phyloP scores from a whole-genome alignment of 768 basidiomycete genomes.

The Xerocomus potaroensis region DNA sequence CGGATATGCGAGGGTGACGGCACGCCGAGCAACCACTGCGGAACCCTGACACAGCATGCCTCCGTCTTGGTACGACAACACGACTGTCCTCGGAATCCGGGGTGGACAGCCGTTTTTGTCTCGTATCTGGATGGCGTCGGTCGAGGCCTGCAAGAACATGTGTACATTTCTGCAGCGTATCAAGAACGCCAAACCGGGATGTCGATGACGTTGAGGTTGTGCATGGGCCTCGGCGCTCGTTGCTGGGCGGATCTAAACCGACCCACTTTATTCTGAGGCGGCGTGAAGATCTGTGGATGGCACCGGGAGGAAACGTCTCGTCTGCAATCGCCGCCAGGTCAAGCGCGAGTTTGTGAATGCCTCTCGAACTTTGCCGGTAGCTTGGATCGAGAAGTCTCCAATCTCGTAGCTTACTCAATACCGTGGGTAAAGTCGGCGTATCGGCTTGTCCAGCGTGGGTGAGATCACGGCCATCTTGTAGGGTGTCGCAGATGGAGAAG shows the following conservation, averaged over 20 bases:
- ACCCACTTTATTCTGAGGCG: conserved; percentile 20
- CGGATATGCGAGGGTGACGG: conserved; percentile 18
- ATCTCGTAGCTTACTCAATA: conserved; percentile 19
- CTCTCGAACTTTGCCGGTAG: conserved; percentile 9
- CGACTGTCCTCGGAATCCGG: conserved; percentile 15
- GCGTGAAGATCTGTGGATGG: background rate
- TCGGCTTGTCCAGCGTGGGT: background rate
- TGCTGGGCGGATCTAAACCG: conserved; percentile 4
- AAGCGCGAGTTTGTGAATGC: conserved; percentile 16
- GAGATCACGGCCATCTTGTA: conserved; percentile 1
- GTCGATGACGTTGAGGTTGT: background rate
- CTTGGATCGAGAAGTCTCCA: conserved; percentile 24
- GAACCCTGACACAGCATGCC: conserved; percentile 15
- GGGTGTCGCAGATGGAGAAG: conserved; percentile 20
- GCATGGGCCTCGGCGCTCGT: background rate
- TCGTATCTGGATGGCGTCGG: conserved; percentile 3
- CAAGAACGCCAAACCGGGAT: conserved; percentile 4
- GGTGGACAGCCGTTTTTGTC: background rate
- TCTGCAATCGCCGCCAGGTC: conserved; percentile 15
- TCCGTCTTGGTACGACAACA: conserved; percentile 4
- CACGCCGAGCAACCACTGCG: conserved; percentile 29
- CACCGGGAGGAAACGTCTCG: background rate
- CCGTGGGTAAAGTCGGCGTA: conserved; percentile 16
- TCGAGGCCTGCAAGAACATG: background rate
- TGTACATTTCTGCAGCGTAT: background rate